These are phyloP conservation scores for Aspergillus fijiensis DNA, from an alignment of 2,329 filamentous ascomycete genomes.

Conservation along the genomic window DNA sequence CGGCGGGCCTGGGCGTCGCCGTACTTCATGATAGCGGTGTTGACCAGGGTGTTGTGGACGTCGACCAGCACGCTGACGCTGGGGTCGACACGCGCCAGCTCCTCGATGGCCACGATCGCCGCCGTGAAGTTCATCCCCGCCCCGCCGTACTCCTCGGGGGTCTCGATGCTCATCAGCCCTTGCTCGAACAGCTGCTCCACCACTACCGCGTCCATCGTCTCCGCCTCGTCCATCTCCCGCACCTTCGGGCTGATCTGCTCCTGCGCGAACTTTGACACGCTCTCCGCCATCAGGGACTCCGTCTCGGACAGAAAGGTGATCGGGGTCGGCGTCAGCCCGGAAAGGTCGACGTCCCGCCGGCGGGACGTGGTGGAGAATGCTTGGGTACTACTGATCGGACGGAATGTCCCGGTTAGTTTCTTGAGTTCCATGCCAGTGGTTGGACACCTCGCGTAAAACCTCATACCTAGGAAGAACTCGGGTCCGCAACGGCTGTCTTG, in stretches of 20 bases:
- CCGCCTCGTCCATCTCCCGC: conserved; percentile 95
- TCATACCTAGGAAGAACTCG: conserved; percentile 45
- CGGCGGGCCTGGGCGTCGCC: conserved; percentile 75
- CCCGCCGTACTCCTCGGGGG: conserved; percentile 94
- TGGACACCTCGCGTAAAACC: not conserved
- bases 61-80: conserved; percentile 94
- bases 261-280: conserved; percentile 85
- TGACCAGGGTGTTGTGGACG: conserved; percentile 97
- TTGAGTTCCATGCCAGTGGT: too few relatives aligned
- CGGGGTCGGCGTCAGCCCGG: conserved; percentile 80
- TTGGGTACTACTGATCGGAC: conserved; percentile 42
- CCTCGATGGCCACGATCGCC: conserved; percentile 94
- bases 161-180: conserved; percentile 94
- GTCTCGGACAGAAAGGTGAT: conserved; percentile 91
- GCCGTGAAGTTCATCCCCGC: conserved; percentile 98
- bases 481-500: conserved; percentile 38
- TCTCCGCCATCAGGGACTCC: conserved; percentile 83
- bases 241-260: conserved; percentile 87
- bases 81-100: conserved; percentile 89
- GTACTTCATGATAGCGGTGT: conserved; percentile 86
- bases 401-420: not conserved
- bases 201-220: conserved; percentile 83
- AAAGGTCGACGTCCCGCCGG: conserved; percentile 62
- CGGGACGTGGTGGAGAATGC: conserved; percentile 61
- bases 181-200: conserved; percentile 97